These are phyloP conservation scores for Tolypocladium sp. DNA, from an alignment of 2,329 filamentous ascomycete genomes.

Conservation along the genomic window DNA sequence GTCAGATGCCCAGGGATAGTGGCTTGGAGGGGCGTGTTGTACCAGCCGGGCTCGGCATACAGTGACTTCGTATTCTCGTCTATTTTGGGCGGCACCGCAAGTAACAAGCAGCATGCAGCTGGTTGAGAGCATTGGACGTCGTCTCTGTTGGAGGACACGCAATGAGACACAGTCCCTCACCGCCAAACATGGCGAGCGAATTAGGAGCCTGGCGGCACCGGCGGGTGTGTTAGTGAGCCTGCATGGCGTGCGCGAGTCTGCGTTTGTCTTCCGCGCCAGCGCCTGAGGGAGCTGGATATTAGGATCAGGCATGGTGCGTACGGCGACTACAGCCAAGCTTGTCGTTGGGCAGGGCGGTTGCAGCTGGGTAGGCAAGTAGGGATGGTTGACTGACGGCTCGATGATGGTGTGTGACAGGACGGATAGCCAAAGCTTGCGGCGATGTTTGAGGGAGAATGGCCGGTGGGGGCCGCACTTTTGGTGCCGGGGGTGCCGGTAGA, in stretches of 20 bases:
- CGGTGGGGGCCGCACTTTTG: not conserved
- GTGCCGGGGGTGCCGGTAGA: not conserved
- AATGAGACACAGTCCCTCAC: not conserved
- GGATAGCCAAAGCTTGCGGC: not conserved
- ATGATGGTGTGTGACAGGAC: not conserved
- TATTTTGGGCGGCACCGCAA: not conserved
- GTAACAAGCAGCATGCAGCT: not conserved
- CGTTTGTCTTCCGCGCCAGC: not conserved
- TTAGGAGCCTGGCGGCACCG: not conserved
- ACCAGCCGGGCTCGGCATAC: not conserved
- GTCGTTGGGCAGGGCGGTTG: not conserved
- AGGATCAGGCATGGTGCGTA: not conserved
- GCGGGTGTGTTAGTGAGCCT: not conserved
- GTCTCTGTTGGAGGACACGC: not conserved
- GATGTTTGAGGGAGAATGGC: too few species aligned
- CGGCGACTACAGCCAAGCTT: not conserved
- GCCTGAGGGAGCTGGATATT: not conserved
- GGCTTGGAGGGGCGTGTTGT: not conserved
- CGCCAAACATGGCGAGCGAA: not conserved
- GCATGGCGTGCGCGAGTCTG: not conserved
- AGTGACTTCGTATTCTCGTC: not conserved
- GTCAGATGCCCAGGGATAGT: not conserved
- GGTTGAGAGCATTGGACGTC: not conserved
- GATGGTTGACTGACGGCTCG: not conserved
- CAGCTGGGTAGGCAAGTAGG: not conserved